Conservation (phyloP, 2,329 filamentous ascomycete genomes). For the Fusarium chaquense region DNA sequence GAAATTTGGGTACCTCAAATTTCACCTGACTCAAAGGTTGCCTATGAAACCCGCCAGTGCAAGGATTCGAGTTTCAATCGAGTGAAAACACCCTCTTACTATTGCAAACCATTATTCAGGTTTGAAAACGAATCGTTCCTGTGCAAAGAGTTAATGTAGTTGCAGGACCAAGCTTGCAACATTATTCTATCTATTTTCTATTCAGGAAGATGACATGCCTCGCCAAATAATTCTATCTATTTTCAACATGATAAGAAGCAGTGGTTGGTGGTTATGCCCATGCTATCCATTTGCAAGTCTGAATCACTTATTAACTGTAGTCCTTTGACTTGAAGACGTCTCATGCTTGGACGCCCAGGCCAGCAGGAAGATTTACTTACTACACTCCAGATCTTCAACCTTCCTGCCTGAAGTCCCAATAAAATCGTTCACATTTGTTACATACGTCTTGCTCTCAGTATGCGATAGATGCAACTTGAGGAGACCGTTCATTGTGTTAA, state of each 20-base stretch:
- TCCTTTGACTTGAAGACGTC: background rate
- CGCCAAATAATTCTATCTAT: too few relatives aligned
- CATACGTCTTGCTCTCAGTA: background rate
- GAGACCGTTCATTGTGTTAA: background rate
- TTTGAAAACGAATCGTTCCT: background rate
- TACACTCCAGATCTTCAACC: background rate
- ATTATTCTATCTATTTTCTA: background rate
- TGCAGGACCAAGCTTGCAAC: background rate
- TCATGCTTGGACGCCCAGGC: background rate
- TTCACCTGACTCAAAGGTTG: background rate
- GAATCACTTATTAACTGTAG: background rate
- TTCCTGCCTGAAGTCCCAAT: background rate
- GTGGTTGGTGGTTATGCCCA: too few relatives aligned
- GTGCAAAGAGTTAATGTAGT: background rate
- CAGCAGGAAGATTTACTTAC: background rate
- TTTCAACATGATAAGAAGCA: background rate
- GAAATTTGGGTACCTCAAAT: background rate
- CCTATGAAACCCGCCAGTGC: background rate
- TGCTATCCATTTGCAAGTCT: background rate
- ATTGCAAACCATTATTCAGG: background rate
- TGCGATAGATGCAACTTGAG: background rate
- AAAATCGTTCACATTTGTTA: background rate
- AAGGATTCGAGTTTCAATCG: background rate
- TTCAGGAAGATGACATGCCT: too few relatives aligned
- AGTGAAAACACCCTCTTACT: background rate